These are phyloP conservation scores for Phalaenopsis hybrid DNA, from an alignment of 116 monocot genomes.

Conservation along the genomic window DNA sequence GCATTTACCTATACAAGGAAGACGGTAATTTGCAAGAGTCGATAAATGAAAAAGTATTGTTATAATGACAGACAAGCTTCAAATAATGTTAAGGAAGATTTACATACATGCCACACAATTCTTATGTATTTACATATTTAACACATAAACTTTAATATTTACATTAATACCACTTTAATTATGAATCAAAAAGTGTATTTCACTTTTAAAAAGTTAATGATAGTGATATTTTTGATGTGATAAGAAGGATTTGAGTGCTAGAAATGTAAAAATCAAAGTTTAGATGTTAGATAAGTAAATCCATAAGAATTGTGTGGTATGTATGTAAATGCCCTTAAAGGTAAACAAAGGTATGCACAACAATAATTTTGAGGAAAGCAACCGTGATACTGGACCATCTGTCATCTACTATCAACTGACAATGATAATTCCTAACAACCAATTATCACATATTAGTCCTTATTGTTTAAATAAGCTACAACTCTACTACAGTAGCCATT, in stretches of 20 bases:
- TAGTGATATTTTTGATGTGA: too few species aligned
- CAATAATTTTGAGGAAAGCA: neutral
- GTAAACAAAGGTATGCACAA: neutral
- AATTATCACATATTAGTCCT: neutral
- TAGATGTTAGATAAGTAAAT: too few species aligned
- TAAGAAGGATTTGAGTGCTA: too few species aligned
- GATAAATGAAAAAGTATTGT: neutral
- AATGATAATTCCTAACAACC: too few species aligned
- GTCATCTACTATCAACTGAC: neutral
- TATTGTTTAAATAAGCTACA: neutral
- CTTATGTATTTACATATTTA: too few species aligned
- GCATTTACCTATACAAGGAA: constrained; percentile 55
- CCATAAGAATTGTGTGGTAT: too few species aligned
- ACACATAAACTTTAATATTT: too few species aligned
- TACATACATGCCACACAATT: too few species aligned
- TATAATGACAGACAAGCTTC: neutral
- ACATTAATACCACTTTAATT: too few species aligned
- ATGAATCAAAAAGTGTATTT: too few species aligned
- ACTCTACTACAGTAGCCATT: neutral
- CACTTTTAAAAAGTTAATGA: too few species aligned
- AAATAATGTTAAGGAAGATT: neutral
- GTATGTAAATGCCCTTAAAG: neutral
- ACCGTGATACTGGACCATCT: neutral
- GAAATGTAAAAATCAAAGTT: too few species aligned
- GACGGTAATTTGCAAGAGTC: neutral